Conservation (phyloP, 2,329 filamentous ascomycete species). For the Fusarium kyushuense region DNA sequence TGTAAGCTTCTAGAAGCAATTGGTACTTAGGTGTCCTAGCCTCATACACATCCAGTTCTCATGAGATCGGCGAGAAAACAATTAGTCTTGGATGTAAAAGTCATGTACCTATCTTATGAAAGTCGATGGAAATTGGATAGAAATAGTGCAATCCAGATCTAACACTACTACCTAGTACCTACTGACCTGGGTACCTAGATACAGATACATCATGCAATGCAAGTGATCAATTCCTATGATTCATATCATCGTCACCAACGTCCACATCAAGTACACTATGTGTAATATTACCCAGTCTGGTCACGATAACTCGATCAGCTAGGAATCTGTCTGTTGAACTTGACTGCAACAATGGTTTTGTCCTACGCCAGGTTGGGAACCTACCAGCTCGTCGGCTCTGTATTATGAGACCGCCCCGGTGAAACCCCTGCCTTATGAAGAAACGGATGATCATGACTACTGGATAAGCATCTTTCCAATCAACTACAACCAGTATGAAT, state of each 20-base stretch:
- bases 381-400: slow-evolving; percentile 10
- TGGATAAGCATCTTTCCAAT: background rate
- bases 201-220: slow-evolving; percentile 2
- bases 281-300: background rate
- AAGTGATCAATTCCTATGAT: slow-evolving; percentile 6
- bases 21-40: background rate
- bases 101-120: background rate
- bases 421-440: slow-evolving; percentile 18
- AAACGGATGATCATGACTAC: slow-evolving; percentile 30
- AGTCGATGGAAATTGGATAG: too few relatives aligned
- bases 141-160: background rate
- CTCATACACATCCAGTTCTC: background rate
- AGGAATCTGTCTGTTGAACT: background rate
- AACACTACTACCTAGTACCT: background rate
- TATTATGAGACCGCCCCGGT: slow-evolving; percentile 11
- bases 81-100: background rate
- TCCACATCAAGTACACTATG: background rate
- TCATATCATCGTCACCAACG: slow-evolving; percentile 2
- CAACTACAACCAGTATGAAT: background rate
- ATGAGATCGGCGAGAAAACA: slow-evolving; percentile 11
- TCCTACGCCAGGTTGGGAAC: background rate
- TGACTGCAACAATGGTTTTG: background rate
- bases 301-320: background rate
- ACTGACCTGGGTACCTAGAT: too few relatives aligned
- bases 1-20: slow-evolving; percentile 38